A percentile compares a stretch with the other conserved stretches of the same genome.
These are phyloP conservation scores for Aspergillus japonicus DNA, from an alignment of 2,329 filamentous ascomycete genomes.

Conservation along the genomic window DNA sequence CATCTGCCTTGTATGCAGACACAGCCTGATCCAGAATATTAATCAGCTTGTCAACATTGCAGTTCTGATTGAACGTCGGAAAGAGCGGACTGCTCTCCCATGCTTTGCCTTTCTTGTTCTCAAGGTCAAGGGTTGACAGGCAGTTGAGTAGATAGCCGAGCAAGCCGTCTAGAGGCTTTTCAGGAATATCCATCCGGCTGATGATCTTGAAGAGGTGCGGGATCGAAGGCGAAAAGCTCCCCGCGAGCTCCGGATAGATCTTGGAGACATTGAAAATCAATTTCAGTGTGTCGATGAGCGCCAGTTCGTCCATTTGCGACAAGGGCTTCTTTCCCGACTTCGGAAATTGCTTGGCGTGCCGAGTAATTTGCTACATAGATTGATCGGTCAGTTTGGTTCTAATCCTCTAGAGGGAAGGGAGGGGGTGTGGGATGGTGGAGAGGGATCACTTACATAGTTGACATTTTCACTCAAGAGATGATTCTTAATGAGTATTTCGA, in stretches of 20 bases:
- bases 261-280: conserved; percentile 86
- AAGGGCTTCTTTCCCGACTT: conserved; percentile 37
- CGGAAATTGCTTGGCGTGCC: conserved; percentile 63
- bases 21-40: conserved; percentile 68
- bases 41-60: conserved; percentile 64
- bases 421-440: not conserved
- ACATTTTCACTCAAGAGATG: conserved; percentile 68
- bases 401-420: no score
- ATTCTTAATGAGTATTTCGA: conserved; percentile 63
- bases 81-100: conserved; percentile 59
- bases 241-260: conserved; percentile 62
- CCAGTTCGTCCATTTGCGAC: conserved; percentile 66
- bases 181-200: conserved; percentile 56
- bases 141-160: conserved; percentile 74
- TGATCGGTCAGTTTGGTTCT: conserved; percentile 18
- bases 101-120: conserved; percentile 50
- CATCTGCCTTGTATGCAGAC: conserved; percentile 60
- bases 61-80: conserved; percentile 60
- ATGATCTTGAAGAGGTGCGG: conserved; percentile 71
- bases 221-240: conserved; percentile 66
- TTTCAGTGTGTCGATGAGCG: conserved; percentile 79
- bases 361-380: conserved; percentile 58
- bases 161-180: conserved; percentile 70
- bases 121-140: conserved; percentile 73
- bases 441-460: conserved; percentile 45